Evolutionary conservation across 1,284 basidiomycete genomes (phyloP), one percentile per base, ranked within the genome.

Genomic region (Trichosporon sp.): DNA sequence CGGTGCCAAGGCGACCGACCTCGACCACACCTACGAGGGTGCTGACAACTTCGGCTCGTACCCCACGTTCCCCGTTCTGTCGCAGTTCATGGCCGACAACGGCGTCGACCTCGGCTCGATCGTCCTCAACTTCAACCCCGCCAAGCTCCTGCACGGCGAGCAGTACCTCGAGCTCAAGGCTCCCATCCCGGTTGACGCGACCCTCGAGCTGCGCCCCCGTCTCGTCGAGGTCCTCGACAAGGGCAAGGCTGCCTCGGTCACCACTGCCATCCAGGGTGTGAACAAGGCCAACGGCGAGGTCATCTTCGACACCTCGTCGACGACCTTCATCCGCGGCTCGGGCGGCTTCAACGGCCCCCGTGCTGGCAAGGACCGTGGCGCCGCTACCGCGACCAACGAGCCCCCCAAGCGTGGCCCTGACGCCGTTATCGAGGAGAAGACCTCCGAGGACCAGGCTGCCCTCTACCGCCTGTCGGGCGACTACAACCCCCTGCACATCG

Each of bases 121-220:
- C 72, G 76, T 81, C 11, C 96, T 96, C 27, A 92, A 98, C 84
- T 99, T 91, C 85, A 95, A 94, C 81, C 94, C 93, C 23, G 92
- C 94, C 71, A 98, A 95, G 85, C 86, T 99, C n/a, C 87, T 99
- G 31, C 97, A 99, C 83, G 96, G 96, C 69, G 96, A 99, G 83
- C 97, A 99, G 81, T 98, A 93, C 83, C 85, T 99, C 72, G 87
- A 89, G 72, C 94, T 99, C 83, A 92, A 92, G 79, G 89, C 85
- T 1, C 89, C 91, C 0, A 92, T 98, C 74, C 95, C 96, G 0
- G 94, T 92, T 0, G 90, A 87, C 72, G 95, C 89, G 2, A 89
- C 90, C n/a, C 85, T 98, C 38, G 86, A 93, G 53, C 96, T 88
- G 81, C 86, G 91, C 76, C 87, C 90, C 11, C 87, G 81, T 67